These are phyloP conservation scores for Melocanna baccifera DNA, from an alignment of 176 grass and related monocot genomes.

Conservation along the genomic window DNA sequence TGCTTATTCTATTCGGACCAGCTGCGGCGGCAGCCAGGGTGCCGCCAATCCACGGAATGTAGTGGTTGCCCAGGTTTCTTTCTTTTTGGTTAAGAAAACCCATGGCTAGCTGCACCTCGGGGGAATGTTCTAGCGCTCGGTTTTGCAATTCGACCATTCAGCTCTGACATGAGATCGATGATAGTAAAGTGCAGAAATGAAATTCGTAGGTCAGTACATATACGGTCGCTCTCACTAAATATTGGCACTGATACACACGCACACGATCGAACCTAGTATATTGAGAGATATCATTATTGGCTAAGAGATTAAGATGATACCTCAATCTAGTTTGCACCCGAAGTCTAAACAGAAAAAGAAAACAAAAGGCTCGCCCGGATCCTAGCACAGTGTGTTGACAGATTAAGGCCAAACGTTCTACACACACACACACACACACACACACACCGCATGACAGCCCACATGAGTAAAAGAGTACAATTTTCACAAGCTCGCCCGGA, in stretches of 20 bases:
- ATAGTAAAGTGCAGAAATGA: not conserved
- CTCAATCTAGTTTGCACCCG: too few species aligned
- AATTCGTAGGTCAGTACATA: not conserved
- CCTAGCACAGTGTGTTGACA: too few species aligned
- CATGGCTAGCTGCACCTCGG: not conserved
- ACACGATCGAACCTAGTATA: too few species aligned
- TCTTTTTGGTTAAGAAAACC: slow-evolving; percentile 33
- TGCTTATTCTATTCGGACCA: slow-evolving; percentile 15
- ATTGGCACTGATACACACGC: not conserved
- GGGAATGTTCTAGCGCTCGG: not conserved
- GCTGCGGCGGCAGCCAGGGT: not conserved
- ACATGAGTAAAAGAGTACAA: not conserved
- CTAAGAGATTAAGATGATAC: too few species aligned
- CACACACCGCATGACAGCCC: not conserved
- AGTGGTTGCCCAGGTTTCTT: slow-evolving; percentile 34
- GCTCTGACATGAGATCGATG: slow-evolving; percentile 6
- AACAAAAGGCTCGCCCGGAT: too few species aligned
- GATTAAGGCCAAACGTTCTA: not conserved
- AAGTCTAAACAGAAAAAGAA: too few species aligned
- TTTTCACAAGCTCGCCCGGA: not conserved
- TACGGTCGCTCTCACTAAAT: not conserved
- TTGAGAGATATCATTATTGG: too few species aligned
- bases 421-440: too few species aligned
- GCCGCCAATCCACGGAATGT: slow-evolving; percentile 45
- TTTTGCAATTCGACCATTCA: not conserved